Conservation (phyloP, 1,284 basidiomycete genomes). For the Ganoderma leucocontextum region DNA sequence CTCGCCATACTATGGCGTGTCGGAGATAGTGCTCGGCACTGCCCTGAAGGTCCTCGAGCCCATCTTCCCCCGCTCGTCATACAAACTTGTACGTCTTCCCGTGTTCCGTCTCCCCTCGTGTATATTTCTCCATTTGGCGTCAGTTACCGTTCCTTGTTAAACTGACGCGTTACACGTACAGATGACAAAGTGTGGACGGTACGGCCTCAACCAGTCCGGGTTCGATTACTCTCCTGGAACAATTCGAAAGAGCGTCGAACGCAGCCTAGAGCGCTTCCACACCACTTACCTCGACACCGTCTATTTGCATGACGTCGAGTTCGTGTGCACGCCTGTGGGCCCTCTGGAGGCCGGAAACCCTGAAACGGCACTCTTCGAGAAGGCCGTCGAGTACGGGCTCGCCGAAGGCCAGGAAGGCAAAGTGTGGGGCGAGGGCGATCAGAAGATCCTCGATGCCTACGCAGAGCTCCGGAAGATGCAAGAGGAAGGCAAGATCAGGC, state of each 20-base stretch:
- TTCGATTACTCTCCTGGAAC: conserved; percentile 86
- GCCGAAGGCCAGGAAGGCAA: conserved; percentile 62
- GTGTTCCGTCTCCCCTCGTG: background rate
- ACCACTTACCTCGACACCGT: conserved; percentile 88
- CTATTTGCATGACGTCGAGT: conserved; percentile 95
- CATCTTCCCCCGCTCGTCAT: conserved; percentile 84
- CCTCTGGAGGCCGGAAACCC: conserved; percentile 65
- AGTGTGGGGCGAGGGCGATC: conserved; percentile 82
- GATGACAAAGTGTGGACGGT: conserved; percentile 96
- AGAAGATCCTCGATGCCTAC: conserved; percentile 79
- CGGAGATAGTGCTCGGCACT: conserved; percentile 89
- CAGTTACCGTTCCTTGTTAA: conserved; percentile 3
- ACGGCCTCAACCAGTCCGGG: conserved; percentile 62
- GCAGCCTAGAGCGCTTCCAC: conserved; percentile 78
- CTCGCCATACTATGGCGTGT: conserved; percentile 87
- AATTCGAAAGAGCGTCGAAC: conserved; percentile 75
- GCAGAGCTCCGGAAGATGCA: conserved; percentile 79
- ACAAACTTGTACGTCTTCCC: conserved; percentile 68
- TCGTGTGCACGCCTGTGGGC: conserved; percentile 68
- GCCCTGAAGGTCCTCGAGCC: conserved; percentile 67
- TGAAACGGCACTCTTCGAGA: conserved; percentile 57
- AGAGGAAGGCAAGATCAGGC: conserved; percentile 78
- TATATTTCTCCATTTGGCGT: background rate
- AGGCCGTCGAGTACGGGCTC: conserved; percentile 67
- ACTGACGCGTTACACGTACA: conserved; percentile 39